A percentile compares a stretch with the other conserved stretches of the same genome.
Evolutionary conservation across 2,329 filamentous ascomycete genomes (phyloP).

Genomic region (Alternaria rosae): DNA sequence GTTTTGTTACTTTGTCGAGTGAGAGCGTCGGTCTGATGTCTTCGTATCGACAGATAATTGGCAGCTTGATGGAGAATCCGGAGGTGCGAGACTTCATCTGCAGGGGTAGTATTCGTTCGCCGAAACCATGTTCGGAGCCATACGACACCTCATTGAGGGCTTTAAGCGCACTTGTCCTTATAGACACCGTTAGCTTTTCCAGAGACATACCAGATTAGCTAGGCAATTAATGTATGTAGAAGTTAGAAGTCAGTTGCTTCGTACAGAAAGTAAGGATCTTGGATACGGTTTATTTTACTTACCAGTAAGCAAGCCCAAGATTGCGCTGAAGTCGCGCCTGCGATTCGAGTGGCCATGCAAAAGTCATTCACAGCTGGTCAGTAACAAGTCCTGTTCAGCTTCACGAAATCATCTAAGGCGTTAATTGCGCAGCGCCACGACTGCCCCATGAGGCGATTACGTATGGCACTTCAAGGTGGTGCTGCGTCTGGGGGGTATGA

Average conservation of each 20-base stretch:
- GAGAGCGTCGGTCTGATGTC: not conserved
- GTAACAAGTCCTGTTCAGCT: not conserved
- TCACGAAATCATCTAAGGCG: not conserved
- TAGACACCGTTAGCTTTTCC: not conserved
- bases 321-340: not conserved
- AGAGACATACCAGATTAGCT: not conserved
- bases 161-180: not conserved
- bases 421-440: not conserved
- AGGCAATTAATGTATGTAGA: not conserved
- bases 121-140: slow-evolving; percentile 9
- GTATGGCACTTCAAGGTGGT: not conserved
- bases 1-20: not conserved
- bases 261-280: too few relatives aligned
- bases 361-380: not conserved
- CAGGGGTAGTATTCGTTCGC: slow-evolving; percentile 1
- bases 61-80: slow-evolving; percentile 1
- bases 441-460: not conserved
- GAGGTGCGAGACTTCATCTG: slow-evolving; percentile 5
- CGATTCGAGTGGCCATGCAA: not conserved
- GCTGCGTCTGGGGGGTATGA: not conserved
- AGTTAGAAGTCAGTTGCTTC: not conserved
- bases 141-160: slow-evolving; percentile 1
- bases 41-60: slow-evolving; percentile 8
- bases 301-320: not conserved
- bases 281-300: not conserved